Evolutionary conservation across 441 rosid genomes (phyloP).

Genomic region (Brassica hybrid): DNA sequence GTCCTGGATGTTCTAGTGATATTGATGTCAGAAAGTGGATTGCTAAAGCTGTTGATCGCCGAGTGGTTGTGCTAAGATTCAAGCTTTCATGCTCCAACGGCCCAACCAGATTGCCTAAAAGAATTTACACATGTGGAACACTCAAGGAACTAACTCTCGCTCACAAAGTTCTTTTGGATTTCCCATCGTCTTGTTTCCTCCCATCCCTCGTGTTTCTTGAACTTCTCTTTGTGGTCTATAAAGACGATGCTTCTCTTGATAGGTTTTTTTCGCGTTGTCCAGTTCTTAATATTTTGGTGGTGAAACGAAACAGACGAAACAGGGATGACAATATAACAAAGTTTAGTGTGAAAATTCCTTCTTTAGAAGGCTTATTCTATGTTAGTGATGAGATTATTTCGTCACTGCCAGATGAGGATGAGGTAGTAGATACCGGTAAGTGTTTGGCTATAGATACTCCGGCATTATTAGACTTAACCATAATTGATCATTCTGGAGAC

Average conservation of each 20-base stretch:
- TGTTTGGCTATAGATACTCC: constrained; percentile 23
- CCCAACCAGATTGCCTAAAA: constrained; percentile 13
- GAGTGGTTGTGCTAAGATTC: background rate
- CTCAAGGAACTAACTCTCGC: background rate
- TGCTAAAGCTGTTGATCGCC: constrained; percentile 9
- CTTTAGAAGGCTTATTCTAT: background rate
- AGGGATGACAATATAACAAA: background rate
- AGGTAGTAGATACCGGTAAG: too few relatives aligned
- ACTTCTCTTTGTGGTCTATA: background rate
- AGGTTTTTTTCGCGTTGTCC: background rate
- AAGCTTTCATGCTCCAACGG: background rate
- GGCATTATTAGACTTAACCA: background rate
- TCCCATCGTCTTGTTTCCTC: background rate
- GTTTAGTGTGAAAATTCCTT: constrained; percentile 2
- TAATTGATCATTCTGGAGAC: background rate
- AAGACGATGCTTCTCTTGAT: background rate
- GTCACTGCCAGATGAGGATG: too few relatives aligned
- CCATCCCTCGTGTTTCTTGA: background rate
- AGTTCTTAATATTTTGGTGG: background rate
- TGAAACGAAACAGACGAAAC: background rate
- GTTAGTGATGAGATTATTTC: too few relatives aligned
- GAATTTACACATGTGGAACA: background rate
- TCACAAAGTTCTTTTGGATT: constrained; percentile 11
- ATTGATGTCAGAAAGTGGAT: background rate
- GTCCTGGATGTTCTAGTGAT: background rate